Evolutionary conservation across 495 filamentous ascomycete genomes (phyloP).

Genomic region (Chaetomidium leptoderma): DNA sequence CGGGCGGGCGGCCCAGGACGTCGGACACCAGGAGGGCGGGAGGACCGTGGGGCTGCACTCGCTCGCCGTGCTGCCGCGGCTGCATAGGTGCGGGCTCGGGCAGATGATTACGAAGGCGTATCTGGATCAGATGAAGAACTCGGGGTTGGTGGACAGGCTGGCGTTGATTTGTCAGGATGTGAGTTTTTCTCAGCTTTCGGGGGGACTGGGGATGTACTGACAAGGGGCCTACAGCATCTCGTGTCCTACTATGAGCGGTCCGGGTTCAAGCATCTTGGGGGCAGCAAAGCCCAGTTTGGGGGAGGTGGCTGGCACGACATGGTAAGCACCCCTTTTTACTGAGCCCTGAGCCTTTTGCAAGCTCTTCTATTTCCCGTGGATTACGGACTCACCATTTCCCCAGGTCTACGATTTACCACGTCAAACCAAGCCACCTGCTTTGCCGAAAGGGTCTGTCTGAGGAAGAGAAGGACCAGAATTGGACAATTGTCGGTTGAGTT

Average conservation of each 20-base stretch:
- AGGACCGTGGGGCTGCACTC: slow-evolving; percentile 77
- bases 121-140: slow-evolving; percentile 58
- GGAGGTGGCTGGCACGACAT: slow-evolving; percentile 81
- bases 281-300: slow-evolving; percentile 60
- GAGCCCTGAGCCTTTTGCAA: background rate
- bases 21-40: slow-evolving; percentile 66
- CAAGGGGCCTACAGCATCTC: slow-evolving; percentile 42
- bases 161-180: slow-evolving; percentile 74
- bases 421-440: background rate
- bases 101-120: slow-evolving; percentile 71
- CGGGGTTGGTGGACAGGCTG: slow-evolving; percentile 64
- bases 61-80: slow-evolving; percentile 68
- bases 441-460: background rate
- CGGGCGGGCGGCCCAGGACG: slow-evolving; percentile 24
- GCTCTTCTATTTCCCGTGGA: background rate
- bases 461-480: no score
- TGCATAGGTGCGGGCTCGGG: slow-evolving; percentile 72
- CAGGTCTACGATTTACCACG: slow-evolving; percentile 11
- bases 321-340: slow-evolving; percentile 35
- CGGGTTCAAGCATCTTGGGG: slow-evolving; percentile 66
- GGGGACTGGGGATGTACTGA: background rate
- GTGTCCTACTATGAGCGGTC: slow-evolving; percentile 71
- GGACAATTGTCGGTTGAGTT: background rate
- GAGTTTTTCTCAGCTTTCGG: slow-evolving; percentile 19
- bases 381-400: background rate